Conservation (phyloP, 768 basidiomycete species). For the Serendipita sp. region DNA sequence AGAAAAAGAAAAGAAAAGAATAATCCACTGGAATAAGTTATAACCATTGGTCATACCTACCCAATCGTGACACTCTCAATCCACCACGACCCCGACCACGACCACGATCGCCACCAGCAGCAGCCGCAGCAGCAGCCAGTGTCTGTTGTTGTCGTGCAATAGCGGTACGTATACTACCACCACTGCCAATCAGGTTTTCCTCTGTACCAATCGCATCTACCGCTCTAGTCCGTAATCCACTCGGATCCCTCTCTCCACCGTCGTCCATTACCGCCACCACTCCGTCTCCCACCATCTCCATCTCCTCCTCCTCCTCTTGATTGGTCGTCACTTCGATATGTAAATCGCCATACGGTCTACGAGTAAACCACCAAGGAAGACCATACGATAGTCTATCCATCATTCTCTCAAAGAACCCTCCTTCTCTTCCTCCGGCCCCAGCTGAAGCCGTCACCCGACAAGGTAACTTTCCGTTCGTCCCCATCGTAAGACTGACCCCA, state of each 20-base stretch:
- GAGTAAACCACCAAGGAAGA: not conserved
- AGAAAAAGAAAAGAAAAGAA: not conserved
- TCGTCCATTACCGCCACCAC: too few relatives aligned
- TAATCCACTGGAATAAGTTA: not conserved
- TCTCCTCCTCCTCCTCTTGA: not conserved
- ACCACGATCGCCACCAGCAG: not conserved
- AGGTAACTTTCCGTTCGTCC: not conserved
- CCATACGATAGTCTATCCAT: not conserved
- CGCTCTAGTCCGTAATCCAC: too few relatives aligned
- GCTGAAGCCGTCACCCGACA: not conserved
- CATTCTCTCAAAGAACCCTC: not conserved
- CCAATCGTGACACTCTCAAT: not conserved
- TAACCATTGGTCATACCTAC: constrained; percentile 6
- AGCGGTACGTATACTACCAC: not conserved
- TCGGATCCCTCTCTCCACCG: too few relatives aligned
- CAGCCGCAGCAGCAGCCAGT: not conserved
- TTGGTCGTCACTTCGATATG: not conserved
- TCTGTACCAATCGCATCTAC: not conserved
- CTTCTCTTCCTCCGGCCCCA: not conserved
- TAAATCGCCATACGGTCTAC: not conserved
- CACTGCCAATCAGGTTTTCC: not conserved
- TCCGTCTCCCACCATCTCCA: not conserved
- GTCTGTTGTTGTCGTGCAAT: not conserved
- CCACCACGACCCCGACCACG: not conserved
- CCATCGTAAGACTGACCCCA: too few relatives aligned